Evolutionary conservation across 2,329 filamentous ascomycete genomes (phyloP).

Genomic region (Apiospora hydei): DNA sequence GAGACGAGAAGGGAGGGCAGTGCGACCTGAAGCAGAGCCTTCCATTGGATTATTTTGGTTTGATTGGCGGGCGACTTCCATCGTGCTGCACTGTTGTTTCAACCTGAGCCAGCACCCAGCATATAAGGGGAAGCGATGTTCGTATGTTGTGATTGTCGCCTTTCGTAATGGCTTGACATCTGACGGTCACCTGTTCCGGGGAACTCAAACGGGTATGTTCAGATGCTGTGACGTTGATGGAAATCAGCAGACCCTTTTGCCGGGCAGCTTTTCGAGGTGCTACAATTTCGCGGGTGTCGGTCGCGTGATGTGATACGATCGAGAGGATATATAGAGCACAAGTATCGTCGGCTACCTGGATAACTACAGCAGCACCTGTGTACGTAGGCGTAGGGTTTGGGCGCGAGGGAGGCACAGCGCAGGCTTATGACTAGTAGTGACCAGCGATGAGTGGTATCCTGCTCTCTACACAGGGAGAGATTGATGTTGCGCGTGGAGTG

Average conservation of each 20-base stretch:
- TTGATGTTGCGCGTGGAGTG: background rate
- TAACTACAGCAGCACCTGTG: constrained; percentile 13
- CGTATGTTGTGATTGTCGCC: constrained; percentile 12
- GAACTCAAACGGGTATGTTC: constrained; percentile 2
- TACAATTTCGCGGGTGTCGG: constrained; percentile 14
- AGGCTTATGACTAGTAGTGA: background rate
- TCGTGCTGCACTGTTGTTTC: constrained; percentile 18
- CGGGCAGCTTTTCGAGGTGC: constrained; percentile 7
- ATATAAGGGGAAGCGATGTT: constrained; percentile 7
- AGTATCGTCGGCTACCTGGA: constrained; percentile 16
- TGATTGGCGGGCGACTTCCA: constrained; percentile 24
- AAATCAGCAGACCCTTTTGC: constrained; percentile 9
- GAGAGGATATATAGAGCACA: constrained; percentile 4
- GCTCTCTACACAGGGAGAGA: constrained; percentile 1
- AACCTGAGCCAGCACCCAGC: constrained; percentile 3
- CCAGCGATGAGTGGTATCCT: background rate
- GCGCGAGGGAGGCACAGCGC: background rate
- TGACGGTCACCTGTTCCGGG: constrained; percentile 14
- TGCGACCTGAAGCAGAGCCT: constrained; percentile 24
- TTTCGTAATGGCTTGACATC: background rate
- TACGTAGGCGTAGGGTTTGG: constrained; percentile 1
- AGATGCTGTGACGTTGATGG: constrained; percentile 15
- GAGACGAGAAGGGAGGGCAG: constrained; percentile 28
- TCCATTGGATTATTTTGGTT: constrained; percentile 21
- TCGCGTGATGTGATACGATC: constrained; percentile 21